Percentiles rank a stretch among this genome's conserved stretches.
phyloP scores from a whole-genome alignment of 371 early-diverging fungal genomes.

The Mortierella sp. region DNA sequence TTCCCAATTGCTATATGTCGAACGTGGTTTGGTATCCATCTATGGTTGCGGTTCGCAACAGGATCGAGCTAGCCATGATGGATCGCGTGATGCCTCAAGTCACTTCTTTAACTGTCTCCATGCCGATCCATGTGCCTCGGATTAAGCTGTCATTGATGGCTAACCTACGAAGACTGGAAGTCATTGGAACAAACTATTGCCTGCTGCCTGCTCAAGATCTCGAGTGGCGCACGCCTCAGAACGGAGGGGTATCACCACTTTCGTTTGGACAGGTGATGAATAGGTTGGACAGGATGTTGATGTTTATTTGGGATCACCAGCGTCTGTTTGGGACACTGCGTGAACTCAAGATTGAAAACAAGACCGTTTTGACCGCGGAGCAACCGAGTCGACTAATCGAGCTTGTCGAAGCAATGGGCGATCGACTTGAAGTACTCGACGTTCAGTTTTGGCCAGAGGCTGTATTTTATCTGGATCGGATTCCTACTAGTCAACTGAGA shows the following conservation, averaged over 20 bases:
- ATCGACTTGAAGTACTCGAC: conserved; percentile 38
- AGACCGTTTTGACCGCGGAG: not conserved
- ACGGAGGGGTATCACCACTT: not conserved
- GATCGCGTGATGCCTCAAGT: conserved; percentile 34
- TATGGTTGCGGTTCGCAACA: conserved; percentile 46
- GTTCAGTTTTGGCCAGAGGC: conserved; percentile 45
- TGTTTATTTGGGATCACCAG: conserved; percentile 53
- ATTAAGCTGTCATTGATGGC: conserved; percentile 28
- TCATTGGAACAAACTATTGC: conserved; percentile 39
- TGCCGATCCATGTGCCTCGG: conserved; percentile 50
- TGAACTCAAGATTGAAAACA: conserved; percentile 47
- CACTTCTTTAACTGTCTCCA: conserved; percentile 26
- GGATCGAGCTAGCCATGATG: conserved; percentile 51
- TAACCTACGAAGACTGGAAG: conserved; percentile 37
- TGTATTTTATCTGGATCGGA: conserved; percentile 38
- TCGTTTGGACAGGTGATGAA: conserved; percentile 10
- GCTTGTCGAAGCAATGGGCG: conserved; percentile 54
- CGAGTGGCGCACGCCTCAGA: not conserved
- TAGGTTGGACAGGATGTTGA: conserved; percentile 36
- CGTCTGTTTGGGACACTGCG: conserved; percentile 40
- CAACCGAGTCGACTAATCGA: conserved; percentile 33
- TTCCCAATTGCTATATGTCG: conserved; percentile 51
- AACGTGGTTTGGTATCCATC: conserved; percentile 44
- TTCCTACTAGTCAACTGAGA: conserved; percentile 27
- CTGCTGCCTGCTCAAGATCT: conserved; percentile 32